phyloP scores from a whole-genome alignment of 345 rosid species.

The Cochlearia excelsa region DNA sequence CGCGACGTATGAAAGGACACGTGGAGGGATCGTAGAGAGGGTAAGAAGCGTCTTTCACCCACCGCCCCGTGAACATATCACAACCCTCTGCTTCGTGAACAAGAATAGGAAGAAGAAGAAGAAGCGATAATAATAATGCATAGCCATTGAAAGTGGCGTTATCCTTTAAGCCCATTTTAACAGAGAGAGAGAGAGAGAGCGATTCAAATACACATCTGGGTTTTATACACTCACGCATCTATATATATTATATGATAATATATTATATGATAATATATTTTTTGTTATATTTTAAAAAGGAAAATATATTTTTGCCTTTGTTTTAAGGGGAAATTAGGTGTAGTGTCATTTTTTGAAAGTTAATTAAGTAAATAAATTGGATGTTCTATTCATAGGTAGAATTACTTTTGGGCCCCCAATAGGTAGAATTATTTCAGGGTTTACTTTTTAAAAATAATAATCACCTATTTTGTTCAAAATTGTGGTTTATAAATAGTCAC shows the following conservation, averaged over 20 bases:
- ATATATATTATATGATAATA: slow-evolving; percentile 8
- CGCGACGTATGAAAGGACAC: slow-evolving; percentile 69
- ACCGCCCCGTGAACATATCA: slow-evolving; percentile 60
- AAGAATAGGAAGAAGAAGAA: slow-evolving; percentile 19
- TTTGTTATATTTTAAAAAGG: slow-evolving; percentile 6
- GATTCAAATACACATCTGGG: slow-evolving; percentile 26
- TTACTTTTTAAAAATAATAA: no score
- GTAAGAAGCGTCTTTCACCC: slow-evolving; percentile 63
- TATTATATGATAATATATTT: not conserved
- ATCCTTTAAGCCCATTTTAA: slow-evolving; percentile 32
- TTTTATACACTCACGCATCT: slow-evolving; percentile 25
- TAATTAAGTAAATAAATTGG: no score
- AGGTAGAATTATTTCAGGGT: no score
- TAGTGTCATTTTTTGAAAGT: no score
- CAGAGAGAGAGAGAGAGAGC: slow-evolving; percentile 26
- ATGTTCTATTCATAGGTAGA: no score
- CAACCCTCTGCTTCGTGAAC: slow-evolving; percentile 32
- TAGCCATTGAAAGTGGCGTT: slow-evolving; percentile 21
- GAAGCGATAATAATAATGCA: slow-evolving; percentile 17
- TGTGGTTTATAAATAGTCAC: no score
- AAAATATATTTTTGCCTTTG: not conserved
- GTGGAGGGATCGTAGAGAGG: slow-evolving; percentile 55
- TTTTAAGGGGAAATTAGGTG: no score
- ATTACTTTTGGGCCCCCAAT: no score
- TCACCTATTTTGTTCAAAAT: no score